Evolutionary conservation across 139 green algal species (phyloP), one percentile per base, ranked within the genome.

Genomic region (Pleodorina starrii): DNA sequence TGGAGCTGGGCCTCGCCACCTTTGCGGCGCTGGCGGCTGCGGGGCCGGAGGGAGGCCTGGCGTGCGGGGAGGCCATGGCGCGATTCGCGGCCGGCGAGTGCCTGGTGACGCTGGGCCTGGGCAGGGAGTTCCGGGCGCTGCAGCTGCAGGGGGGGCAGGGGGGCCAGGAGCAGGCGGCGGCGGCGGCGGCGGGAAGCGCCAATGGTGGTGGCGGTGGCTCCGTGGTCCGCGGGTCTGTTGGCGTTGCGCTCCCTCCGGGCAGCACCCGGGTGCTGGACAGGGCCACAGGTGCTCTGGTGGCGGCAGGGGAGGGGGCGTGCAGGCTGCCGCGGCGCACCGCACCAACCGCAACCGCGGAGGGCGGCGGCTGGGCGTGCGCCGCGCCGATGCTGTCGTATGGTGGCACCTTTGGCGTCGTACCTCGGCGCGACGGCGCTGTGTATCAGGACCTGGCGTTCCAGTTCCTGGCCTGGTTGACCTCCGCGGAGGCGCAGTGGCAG

Each of bases 331-430:
- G 29, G 38, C 78, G 10, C 2, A 10, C 16, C 35, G 10, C 2
- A 10, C 16, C 35, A n/a, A 43, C 75, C 16, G 27, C 46, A 43
- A 25, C n/a, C 3, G 36, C 54, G 0, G 27, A 3, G 5, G 40
- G 32, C 46, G 32, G 44, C 68, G 21, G 10, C 0, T 88, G 82
- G 82, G 82, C 32, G 27, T 88, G 82, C 44, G 42, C 21, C 9
- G 82, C 82, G 7, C 82, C 82, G 4, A 38, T 80, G 29, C 44
- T 88, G 32, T 71, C 46, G 21, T 88, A 79, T n/a, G 82, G 82
- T 11, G 82, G 82, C 9, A 88, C 82, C 16, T 88, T 71, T 7
- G 66, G 82, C 35, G 82, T 69, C 17, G 16, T 88, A 2, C 11
- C n/a, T 21, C 66, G 9, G 16, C 66, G 44, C 66, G 79, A 68